These are phyloP conservation scores for Russula sp. DNA, from an alignment of 768 basidiomycete genomes.

Conservation along the genomic window DNA sequence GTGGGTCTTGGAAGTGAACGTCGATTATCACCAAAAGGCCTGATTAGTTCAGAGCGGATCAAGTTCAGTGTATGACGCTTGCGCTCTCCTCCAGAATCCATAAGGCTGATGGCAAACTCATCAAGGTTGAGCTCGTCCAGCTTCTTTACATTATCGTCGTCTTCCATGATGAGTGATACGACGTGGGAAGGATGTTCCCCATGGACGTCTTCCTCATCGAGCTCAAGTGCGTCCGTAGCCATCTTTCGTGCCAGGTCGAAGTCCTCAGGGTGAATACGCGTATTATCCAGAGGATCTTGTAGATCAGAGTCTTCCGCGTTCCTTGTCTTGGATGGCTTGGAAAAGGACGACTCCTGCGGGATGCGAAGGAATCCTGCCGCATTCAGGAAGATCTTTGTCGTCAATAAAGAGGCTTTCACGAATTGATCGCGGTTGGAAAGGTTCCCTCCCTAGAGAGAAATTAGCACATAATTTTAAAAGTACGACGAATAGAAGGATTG, in stretches of 20 bases:
- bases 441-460: constrained; percentile 62
- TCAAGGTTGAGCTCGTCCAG: constrained; percentile 88
- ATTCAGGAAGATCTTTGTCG: constrained; percentile 86
- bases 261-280: constrained; percentile 95
- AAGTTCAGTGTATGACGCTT: constrained; percentile 87
- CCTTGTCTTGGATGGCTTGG: constrained; percentile 51
- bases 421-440: constrained; percentile 85
- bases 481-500: constrained; percentile 26
- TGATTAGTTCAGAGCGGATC: constrained; percentile 78
- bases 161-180: constrained; percentile 79
- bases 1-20: constrained; percentile 52
- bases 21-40: constrained; percentile 74
- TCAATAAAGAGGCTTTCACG: constrained; percentile 69
- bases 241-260: constrained; percentile 97
- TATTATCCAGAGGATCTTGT: constrained; percentile 88
- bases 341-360: constrained; percentile 53
- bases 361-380: constrained; percentile 90
- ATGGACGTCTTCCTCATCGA: constrained; percentile 95
- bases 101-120: constrained; percentile 91
- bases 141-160: constrained; percentile 70
- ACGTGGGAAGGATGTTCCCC: constrained; percentile 89
- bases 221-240: constrained; percentile 93
- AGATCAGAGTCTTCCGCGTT: constrained; percentile 58
- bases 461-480: not conserved
- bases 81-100: constrained; percentile 70